phyloP scores from a whole-genome alignment of 768 basidiomycete genomes.

The Dioszegia aurantiaca region DNA sequence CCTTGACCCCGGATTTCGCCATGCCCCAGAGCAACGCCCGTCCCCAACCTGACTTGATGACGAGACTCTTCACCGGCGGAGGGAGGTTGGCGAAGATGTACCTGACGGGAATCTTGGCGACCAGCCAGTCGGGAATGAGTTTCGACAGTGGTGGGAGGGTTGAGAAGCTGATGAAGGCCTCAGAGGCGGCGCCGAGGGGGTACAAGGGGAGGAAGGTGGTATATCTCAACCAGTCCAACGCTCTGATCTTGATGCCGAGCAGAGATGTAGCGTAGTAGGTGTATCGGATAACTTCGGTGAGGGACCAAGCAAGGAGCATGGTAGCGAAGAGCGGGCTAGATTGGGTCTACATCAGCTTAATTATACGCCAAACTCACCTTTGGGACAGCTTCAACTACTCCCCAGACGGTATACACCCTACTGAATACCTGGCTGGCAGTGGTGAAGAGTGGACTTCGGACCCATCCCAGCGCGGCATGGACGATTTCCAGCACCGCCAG shows the following conservation, averaged over 20 bases:
- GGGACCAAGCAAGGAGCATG: conserved; percentile 90
- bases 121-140: conserved; percentile 14
- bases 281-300: conserved; percentile 89
- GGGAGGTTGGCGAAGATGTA: conserved; percentile 32
- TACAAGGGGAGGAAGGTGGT: conserved; percentile 92
- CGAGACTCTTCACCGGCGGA: conserved; percentile 21
- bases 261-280: conserved; percentile 74
- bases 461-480: conserved; percentile 75
- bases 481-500: conserved; percentile 78
- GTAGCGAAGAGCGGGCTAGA: conserved; percentile 75
- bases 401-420: conserved; percentile 81
- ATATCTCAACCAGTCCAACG: conserved; percentile 63
- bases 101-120: conserved; percentile 19
- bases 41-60: conserved; percentile 55
- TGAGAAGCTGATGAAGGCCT: conserved; percentile 76
- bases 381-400: conserved; percentile 65
- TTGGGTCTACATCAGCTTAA: conserved; percentile 55
- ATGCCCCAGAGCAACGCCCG: conserved; percentile 46
- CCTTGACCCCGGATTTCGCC: conserved; percentile 22
- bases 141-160: conserved; percentile 62
- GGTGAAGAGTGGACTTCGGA: conserved; percentile 70
- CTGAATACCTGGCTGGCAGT: conserved; percentile 77
- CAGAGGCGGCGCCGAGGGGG: conserved; percentile 84
- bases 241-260: conserved; percentile 57
- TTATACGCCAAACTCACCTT: conserved; percentile 54